Conservation (phyloP, 2,329 filamentous ascomycete species). For the Nothophaeocryptopus gaeumannii region DNA sequence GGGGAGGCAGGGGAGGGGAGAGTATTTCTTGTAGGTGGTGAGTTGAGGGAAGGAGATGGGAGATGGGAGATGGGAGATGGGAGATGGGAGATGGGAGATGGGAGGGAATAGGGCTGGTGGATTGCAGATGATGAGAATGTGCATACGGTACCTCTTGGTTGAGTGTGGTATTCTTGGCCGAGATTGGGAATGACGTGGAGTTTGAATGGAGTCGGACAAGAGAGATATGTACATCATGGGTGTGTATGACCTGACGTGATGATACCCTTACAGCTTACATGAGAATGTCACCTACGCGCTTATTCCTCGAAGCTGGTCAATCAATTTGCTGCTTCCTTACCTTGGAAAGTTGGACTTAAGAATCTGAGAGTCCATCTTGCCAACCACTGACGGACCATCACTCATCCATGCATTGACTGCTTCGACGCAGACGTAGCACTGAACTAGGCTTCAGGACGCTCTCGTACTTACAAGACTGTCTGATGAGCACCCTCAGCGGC, state of each 20-base stretch:
- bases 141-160: constrained; percentile 5
- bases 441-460: too few relatives aligned
- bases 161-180: neutral
- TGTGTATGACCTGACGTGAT: constrained; percentile 8
- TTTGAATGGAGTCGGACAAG: neutral
- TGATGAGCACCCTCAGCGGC: too few relatives aligned
- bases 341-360: too few relatives aligned
- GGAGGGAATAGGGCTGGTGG: neutral
- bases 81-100: too few relatives aligned
- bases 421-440: too few relatives aligned
- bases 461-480: too few relatives aligned
- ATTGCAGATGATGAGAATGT: neutral
- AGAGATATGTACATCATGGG: constrained; percentile 7
- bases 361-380: too few relatives aligned
- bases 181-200: neutral
- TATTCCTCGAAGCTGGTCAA: too few relatives aligned
- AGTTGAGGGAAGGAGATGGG: neutral
- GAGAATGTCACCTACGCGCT: too few relatives aligned
- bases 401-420: too few relatives aligned
- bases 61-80: neutral
- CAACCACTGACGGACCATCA: too few relatives aligned
- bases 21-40: constrained; percentile 50
- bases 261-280: constrained; percentile 1
- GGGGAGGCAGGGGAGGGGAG: constrained; percentile 50
- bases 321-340: too few relatives aligned